These are phyloP conservation scores for Pseudogymnoascus sp. DNA, from an alignment of 2,329 filamentous ascomycete genomes.

Conservation along the genomic window DNA sequence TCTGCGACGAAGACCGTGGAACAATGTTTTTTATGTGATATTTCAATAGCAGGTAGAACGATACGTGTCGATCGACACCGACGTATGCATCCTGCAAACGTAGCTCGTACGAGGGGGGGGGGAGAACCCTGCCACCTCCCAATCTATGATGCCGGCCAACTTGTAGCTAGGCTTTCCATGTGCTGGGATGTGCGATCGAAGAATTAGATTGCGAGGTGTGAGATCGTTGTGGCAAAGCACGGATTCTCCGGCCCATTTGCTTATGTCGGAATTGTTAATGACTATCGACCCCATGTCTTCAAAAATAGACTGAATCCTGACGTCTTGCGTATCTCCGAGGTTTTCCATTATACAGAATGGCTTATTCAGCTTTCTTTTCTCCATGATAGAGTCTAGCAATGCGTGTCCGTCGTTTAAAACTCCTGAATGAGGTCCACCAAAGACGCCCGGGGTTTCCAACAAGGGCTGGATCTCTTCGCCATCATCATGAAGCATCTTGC, in stretches of 20 bases:
- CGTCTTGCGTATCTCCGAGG: conserved; percentile 11
- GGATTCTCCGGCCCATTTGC: conserved; percentile 19
- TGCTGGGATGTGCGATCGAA: conserved; percentile 9
- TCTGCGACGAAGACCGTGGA: conserved; percentile 14
- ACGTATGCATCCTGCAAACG: conserved; percentile 20
- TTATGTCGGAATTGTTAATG: conserved; percentile 18
- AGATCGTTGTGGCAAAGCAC: conserved; percentile 22
- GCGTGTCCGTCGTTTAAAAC: conserved; percentile 10
- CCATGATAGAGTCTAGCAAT: conserved; percentile 12
- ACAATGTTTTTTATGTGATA: conserved; percentile 9
- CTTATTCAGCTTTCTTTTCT: conserved; percentile 12
- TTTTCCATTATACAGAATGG: conserved; percentile 12
- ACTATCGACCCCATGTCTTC: conserved; percentile 15
- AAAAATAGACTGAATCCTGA: conserved; percentile 11
- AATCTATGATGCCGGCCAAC: conserved; percentile 20
- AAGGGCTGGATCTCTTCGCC: conserved; percentile 5
- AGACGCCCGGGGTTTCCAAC: conserved; percentile 4
- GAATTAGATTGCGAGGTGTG: conserved; percentile 19
- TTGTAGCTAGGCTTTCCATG: conserved; percentile 15
- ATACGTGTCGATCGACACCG: conserved; percentile 15
- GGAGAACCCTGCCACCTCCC: conserved; percentile 22
- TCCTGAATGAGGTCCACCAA: conserved; percentile 13
- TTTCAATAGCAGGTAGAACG: conserved; percentile 14
- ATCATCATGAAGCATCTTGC: conserved; percentile 11
- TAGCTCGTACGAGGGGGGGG: conserved; percentile 18